phyloP scores from a whole-genome alignment of 495 filamentous ascomycete genomes.

The Evansstolkia leycettana region DNA sequence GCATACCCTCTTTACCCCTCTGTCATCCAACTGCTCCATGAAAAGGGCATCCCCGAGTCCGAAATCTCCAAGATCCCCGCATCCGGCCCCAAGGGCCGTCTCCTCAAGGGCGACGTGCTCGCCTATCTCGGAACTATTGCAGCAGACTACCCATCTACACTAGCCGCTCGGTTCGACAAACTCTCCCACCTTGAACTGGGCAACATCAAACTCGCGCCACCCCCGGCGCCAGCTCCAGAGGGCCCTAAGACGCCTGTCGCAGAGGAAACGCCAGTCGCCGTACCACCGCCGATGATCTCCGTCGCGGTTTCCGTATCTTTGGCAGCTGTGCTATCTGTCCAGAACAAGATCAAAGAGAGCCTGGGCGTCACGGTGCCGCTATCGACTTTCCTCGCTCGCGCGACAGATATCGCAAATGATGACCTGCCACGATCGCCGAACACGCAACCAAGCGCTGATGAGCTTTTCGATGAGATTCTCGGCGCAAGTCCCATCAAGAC shows the following conservation, averaged over 20 bases:
- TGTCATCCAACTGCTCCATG: constrained; percentile 65
- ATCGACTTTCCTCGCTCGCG: constrained; percentile 75
- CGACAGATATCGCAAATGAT: constrained; percentile 75
- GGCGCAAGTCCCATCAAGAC: constrained; percentile 49
- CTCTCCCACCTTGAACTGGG: constrained; percentile 79
- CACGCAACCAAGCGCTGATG: constrained; percentile 54
- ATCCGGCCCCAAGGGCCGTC: constrained; percentile 76
- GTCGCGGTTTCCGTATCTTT: constrained; percentile 63
- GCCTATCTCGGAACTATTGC: constrained; percentile 74
- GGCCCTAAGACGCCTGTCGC: constrained; percentile 25
- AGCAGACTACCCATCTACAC: constrained; percentile 52
- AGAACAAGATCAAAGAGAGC: constrained; percentile 62
- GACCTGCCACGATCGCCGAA: constrained; percentile 55
- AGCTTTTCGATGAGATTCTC: constrained; percentile 81
- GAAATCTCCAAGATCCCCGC: constrained; percentile 70
- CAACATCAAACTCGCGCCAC: constrained; percentile 78
- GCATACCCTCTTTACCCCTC: constrained; percentile 79
- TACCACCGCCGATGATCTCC: constrained; percentile 22
- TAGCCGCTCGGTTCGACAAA: constrained; percentile 57
- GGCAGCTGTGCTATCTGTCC: constrained; percentile 60
- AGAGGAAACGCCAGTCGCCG: constrained; percentile 23
- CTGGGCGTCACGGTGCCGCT: constrained; percentile 72
- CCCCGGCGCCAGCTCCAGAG: constrained; percentile 29
- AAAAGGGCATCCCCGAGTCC: constrained; percentile 57
- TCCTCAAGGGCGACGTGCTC: constrained; percentile 92